Evolutionary conservation across 2,329 filamentous ascomycete species (phyloP).

Genomic region (Onygenales sp.): DNA sequence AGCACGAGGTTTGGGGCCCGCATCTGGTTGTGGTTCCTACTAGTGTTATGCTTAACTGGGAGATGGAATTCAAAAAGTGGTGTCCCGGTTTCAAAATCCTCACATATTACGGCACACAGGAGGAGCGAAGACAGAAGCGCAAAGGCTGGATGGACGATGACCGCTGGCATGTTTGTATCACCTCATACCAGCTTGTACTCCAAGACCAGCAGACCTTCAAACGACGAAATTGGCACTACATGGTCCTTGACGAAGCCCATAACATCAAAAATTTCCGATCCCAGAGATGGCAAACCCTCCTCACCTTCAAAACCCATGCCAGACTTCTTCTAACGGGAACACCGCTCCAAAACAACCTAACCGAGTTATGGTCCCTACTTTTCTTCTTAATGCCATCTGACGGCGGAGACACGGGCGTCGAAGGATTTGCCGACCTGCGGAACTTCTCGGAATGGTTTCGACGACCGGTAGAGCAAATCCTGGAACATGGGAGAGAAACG

Average conservation of each 20-base stretch:
- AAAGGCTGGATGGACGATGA: constrained; percentile 90
- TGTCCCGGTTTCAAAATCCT: constrained; percentile 96
- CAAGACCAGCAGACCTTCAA: constrained; percentile 93
- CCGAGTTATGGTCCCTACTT: constrained; percentile 90
- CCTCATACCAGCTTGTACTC: constrained; percentile 90
- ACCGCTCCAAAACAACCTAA: constrained; percentile 91
- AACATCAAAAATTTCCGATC: constrained; percentile 99
- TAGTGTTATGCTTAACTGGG: constrained; percentile 98
- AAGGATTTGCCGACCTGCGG: constrained; percentile 86
- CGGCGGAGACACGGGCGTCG: constrained; percentile 61
- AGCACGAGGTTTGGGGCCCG: constrained; percentile 87
- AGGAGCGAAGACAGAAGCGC: constrained; percentile 84
- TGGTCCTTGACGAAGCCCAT: constrained; percentile 96
- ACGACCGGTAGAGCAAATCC: constrained; percentile 87
- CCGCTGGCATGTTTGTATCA: constrained; percentile 94
- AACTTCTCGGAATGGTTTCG: constrained; percentile 96
- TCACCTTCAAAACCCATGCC: constrained; percentile 85
- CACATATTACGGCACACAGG: constrained; percentile 89
- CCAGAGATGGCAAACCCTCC: constrained; percentile 87
- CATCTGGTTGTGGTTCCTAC: constrained; percentile 95
- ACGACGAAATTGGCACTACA: constrained; percentile 88
- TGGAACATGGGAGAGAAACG: constrained; percentile 86
- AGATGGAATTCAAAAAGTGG: constrained; percentile 99
- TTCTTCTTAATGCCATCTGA: constrained; percentile 94
- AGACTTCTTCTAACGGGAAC: constrained; percentile 86